A percentile compares a stretch with the other conserved stretches of the same genome.
phyloP scores from a whole-genome alignment of 495 filamentous ascomycete species.

The Rhizodiscina lignyota region DNA sequence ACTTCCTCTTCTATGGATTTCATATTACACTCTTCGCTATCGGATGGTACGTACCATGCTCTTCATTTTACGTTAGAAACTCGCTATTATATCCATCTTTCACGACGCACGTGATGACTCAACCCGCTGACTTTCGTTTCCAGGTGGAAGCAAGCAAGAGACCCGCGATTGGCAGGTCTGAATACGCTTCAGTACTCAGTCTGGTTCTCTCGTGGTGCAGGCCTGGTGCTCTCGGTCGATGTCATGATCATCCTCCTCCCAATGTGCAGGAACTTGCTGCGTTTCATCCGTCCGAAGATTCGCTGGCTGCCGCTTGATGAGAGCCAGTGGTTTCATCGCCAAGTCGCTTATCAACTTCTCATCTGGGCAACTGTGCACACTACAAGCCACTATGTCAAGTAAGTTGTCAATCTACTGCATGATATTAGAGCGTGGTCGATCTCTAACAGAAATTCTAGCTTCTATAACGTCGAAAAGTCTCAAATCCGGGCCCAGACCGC shows the following conservation, averaged over 20 bases:
- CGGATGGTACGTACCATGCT: conserved; percentile 56
- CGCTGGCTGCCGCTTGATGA: conserved; percentile 84
- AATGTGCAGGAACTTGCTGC: conserved; percentile 82
- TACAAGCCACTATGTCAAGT: conserved; percentile 88
- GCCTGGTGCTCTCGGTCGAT: conserved; percentile 67
- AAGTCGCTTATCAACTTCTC: conserved; percentile 79
- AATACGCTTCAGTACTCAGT: conserved; percentile 79
- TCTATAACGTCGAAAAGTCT: conserved; percentile 83
- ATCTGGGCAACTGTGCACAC: conserved; percentile 69
- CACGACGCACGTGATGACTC: neutral
- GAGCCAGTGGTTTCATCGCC: conserved; percentile 90
- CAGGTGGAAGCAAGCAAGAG: conserved; percentile 63
- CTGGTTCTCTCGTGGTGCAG: conserved; percentile 90
- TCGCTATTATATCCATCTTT: neutral
- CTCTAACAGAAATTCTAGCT: conserved; percentile 31
- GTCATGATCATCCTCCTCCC: conserved; percentile 76
- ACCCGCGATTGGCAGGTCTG: conserved; percentile 50
- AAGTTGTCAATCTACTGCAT: conserved; percentile 21
- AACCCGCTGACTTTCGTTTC: conserved; percentile 11
- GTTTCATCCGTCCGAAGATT: conserved; percentile 72
- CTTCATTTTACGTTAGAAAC: no score
- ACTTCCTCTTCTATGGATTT: conserved; percentile 67
- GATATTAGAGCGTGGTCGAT: neutral
- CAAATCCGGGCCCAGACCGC: conserved; percentile 69
- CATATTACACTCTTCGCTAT: conserved; percentile 69